Conservation (phyloP, 495 filamentous ascomycete species). For the Terfezia claveryi region DNA sequence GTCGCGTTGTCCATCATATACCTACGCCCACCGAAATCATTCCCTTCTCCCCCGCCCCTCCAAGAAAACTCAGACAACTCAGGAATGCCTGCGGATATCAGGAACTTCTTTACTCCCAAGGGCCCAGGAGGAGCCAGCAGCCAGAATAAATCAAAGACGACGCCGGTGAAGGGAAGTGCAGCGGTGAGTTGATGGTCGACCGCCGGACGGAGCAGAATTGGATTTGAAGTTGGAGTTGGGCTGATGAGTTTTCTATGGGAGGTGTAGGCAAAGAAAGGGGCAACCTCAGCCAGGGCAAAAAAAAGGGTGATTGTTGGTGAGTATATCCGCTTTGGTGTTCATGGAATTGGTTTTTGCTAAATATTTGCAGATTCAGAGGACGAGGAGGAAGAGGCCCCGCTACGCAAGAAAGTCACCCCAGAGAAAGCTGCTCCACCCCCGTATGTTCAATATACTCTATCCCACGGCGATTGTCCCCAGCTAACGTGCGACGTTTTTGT, state of each 20-base stretch:
- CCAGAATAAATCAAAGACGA: slow-evolving; percentile 16
- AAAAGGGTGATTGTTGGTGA: slow-evolving; percentile 17
- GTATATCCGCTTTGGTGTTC: too few relatives aligned
- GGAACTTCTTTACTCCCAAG: slow-evolving; percentile 54
- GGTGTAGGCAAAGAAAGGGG: not conserved
- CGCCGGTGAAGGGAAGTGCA: not conserved
- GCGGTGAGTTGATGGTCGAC: too few relatives aligned
- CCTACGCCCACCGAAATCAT: too few relatives aligned
- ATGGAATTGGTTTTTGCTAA: too few relatives aligned
- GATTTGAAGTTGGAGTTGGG: too few relatives aligned
- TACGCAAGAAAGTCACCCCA: slow-evolving; percentile 2
- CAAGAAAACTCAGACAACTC: too few relatives aligned
- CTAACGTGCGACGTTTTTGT: not conserved
- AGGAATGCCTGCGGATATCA: slow-evolving; percentile 53
- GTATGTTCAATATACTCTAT: not conserved
- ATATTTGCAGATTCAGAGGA: slow-evolving; percentile 15
- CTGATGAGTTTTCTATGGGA: too few relatives aligned
- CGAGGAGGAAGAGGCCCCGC: slow-evolving; percentile 8
- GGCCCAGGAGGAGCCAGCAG: slow-evolving; percentile 23
- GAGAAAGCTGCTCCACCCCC: slow-evolving; percentile 1
- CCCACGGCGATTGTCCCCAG: not conserved
- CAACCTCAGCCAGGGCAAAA: slow-evolving; percentile 6
- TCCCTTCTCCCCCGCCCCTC: too few relatives aligned
- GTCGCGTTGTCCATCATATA: too few relatives aligned
- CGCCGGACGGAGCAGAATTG: too few relatives aligned